Conservation (phyloP, 2,329 filamentous ascomycete species). For the Claviceps pusilla region DNA sequence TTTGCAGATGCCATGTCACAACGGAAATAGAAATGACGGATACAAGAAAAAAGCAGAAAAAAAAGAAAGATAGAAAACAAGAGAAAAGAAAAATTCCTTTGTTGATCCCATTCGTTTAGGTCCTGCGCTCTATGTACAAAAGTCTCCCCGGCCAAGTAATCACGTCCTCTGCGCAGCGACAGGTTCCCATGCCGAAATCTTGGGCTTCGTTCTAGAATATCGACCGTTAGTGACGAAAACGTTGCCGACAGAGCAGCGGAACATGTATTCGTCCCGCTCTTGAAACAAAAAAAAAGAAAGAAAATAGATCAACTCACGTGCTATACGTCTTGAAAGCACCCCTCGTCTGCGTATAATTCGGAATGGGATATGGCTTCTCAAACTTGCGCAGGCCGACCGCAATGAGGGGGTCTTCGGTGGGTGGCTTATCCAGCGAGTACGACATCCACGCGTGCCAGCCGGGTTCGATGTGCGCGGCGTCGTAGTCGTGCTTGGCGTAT, state of each 20-base stretch:
- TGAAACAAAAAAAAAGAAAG: background rate
- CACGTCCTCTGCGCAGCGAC: slow-evolving; percentile 21
- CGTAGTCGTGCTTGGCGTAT: slow-evolving; percentile 77
- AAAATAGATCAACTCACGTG: slow-evolving; percentile 54
- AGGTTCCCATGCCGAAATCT: slow-evolving; percentile 39
- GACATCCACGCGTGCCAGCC: slow-evolving; percentile 98
- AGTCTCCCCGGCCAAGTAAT: slow-evolving; percentile 3
- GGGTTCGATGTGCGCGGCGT: slow-evolving; percentile 75
- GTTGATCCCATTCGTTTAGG: background rate
- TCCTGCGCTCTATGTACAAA: slow-evolving; percentile 18
- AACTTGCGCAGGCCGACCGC: slow-evolving; percentile 53
- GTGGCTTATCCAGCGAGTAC: slow-evolving; percentile 80
- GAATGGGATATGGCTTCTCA: slow-evolving; percentile 57
- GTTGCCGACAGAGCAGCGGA: too few species aligned
- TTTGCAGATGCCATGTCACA: too few species aligned
- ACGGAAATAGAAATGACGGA: background rate
- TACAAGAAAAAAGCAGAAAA: background rate
- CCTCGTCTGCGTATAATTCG: slow-evolving; percentile 60
- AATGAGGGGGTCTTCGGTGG: slow-evolving; percentile 58
- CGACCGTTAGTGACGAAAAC: slow-evolving; percentile 6
- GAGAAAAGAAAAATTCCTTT: background rate
- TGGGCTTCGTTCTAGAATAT: slow-evolving; percentile 34
- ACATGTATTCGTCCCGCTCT: too few species aligned
- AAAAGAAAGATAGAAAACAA: background rate
- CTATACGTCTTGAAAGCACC: slow-evolving; percentile 85